Conservation (phyloP, 2,329 filamentous ascomycete species). For the Cladosporium velox region DNA sequence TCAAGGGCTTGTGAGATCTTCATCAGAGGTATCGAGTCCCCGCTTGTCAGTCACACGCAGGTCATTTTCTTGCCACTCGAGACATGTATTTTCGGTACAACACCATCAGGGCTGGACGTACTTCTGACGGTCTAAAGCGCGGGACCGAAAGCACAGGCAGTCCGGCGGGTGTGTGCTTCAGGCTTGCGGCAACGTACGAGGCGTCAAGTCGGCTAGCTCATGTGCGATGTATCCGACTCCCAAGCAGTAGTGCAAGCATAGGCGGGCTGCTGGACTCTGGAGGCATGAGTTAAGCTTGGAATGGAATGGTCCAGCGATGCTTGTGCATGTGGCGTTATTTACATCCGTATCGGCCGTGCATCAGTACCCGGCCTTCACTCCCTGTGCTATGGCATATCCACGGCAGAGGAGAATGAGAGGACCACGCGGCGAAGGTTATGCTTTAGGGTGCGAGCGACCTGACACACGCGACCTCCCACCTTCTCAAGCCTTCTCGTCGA, state of each 20-base stretch:
- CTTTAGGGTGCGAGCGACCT: background rate
- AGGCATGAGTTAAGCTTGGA: slow-evolving; percentile 12
- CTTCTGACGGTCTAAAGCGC: slow-evolving; percentile 10
- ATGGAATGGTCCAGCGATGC: slow-evolving; percentile 8
- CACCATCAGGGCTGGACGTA: background rate
- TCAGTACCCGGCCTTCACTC: background rate
- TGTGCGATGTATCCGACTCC: background rate
- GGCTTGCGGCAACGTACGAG: background rate
- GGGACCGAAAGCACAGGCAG: background rate
- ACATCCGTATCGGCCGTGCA: slow-evolving; percentile 9
- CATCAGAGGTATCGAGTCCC: background rate
- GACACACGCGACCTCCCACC: background rate
- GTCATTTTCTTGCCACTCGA: background rate
- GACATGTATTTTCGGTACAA: background rate
- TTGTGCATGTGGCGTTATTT: slow-evolving; percentile 17
- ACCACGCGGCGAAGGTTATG: slow-evolving; percentile 4
- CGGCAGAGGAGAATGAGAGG: background rate
- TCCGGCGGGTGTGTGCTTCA: background rate
- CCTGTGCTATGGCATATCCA: background rate
- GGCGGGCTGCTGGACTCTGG: background rate
- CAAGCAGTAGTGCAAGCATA: background rate
- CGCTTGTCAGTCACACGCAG: background rate
- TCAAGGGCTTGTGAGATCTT: background rate
- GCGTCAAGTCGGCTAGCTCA: slow-evolving; percentile 9
- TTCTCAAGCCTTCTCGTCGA: background rate